Evolutionary conservation across 2,329 filamentous ascomycete genomes (phyloP).

Genomic region (Trichoderma lentiforme): DNA sequence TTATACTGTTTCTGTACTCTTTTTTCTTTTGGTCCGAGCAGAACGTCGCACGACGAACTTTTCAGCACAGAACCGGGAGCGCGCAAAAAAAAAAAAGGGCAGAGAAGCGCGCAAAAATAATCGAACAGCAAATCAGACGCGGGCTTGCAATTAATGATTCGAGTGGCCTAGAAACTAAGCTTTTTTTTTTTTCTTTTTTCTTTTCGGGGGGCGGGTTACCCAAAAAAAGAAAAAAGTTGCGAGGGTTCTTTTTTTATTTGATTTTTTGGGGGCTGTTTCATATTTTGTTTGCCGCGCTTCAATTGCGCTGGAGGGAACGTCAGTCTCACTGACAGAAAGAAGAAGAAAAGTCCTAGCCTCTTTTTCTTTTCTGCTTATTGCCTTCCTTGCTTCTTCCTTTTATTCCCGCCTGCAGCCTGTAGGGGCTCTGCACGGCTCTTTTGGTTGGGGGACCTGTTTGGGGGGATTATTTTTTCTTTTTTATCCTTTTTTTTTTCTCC

Average conservation of each 20-base stretch:
- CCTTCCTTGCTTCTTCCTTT: background rate
- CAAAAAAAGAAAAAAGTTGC: background rate
- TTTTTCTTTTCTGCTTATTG: background rate
- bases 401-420: background rate
- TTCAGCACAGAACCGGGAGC: slow-evolving; percentile 38
- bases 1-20: slow-evolving; percentile 25
- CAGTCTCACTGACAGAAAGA: background rate
- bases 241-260: background rate
- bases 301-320: background rate
- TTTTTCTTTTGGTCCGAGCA: slow-evolving; percentile 22
- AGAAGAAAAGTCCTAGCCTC: background rate
- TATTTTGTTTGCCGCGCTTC: background rate
- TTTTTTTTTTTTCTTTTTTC: background rate
- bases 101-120: background rate
- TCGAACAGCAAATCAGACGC: background rate
- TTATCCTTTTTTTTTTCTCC: background rate
- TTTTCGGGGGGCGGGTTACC: background rate
- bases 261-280: background rate
- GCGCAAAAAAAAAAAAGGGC: background rate
- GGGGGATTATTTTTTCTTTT: background rate
- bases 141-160: background rate
- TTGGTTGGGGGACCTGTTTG: background rate
- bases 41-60: slow-evolving; percentile 41
- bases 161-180: background rate
- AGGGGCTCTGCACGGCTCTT: slow-evolving; percentile 1